Base-by-base conservation (phyloP, 352 stramenopile species). In the Blastocystis sp. region DNA sequence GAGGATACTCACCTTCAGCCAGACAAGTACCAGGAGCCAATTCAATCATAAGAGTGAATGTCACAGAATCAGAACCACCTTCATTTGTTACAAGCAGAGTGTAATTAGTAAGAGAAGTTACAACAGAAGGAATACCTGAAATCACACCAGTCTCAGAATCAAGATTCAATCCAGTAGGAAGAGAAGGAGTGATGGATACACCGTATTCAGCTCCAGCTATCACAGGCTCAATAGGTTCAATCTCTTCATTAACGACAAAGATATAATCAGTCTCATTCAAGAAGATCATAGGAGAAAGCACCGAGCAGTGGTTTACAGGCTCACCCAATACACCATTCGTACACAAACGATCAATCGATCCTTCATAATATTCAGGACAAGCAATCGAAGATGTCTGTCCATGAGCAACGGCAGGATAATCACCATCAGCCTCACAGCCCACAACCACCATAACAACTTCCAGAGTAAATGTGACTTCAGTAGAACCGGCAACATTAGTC, bases 161-260 rank as follows among this genome's bases (percentile, higher is more conserved):
- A 32, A 86, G 21, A 32, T 21, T 7, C 37, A 86, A 27, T n/a
- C 75, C 75, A 7, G 1, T 11, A 74, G 75, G 75, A 32, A 86
- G 52, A 27, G 42, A 11, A 24, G 52, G 43, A 16, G 52, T 12
- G 3, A 73, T 58, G 0, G 11, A 16, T 37, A 75, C n/a, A 29
- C 24, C 19, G 54, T 49, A 75, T 0, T 52, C 63, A 74, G 63
- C 63, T 54, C 19, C 63, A 3, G 1, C 35, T 2, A 74, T 74
- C 37, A 78, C 37, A 6, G 77, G 77, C 5, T 52, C 32, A 29
- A 87, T 87, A 7, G 77, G 59, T 4, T 32, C 43, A n/a, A 87
- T 87, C 59, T 61, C n/a, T n/a, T 39, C 24, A 12, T 74, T 74
- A 27, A 54, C 54, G 5, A 87, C 24, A 32, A 78, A 74, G 65